Percentiles rank a stretch among this genome's conserved stretches.
Evolutionary conservation across 768 basidiomycete species (phyloP).

Genomic region (Tulasnella sp.): DNA sequence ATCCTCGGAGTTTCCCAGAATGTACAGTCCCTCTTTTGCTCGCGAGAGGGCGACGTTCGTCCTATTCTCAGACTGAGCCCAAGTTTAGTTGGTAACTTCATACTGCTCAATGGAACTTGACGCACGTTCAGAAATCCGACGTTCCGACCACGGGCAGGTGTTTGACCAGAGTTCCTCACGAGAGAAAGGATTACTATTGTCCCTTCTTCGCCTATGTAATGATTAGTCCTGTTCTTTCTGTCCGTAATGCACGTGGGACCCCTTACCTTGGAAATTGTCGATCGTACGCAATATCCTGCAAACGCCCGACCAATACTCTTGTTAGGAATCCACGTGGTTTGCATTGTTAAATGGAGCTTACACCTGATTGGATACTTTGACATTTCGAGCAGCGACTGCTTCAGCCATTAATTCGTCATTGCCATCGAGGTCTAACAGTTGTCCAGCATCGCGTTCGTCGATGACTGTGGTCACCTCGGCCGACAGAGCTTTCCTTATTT

Average conservation of each 20-base stretch:
- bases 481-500: slow-evolving; percentile 33
- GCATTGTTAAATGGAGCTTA: slow-evolving; percentile 23
- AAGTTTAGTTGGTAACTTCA: background rate
- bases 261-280: slow-evolving; percentile 51
- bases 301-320: slow-evolving; percentile 35
- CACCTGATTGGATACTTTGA: slow-evolving; percentile 41
- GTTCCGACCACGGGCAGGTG: slow-evolving; percentile 16
- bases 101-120: background rate
- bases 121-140: slow-evolving; percentile 68
- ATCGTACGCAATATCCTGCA: slow-evolving; percentile 50
- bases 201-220: slow-evolving; percentile 22
- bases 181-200: slow-evolving; percentile 63
- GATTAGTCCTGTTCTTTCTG: background rate
- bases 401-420: slow-evolving; percentile 19
- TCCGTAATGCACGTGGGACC: background rate
- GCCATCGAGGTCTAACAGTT: slow-evolving; percentile 40
- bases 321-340: background rate
- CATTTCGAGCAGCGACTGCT: slow-evolving; percentile 26
- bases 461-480: slow-evolving; percentile 48
- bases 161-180: slow-evolving; percentile 51
- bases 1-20: slow-evolving; percentile 55
- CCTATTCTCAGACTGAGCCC: slow-evolving; percentile 39
- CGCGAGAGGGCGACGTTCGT: slow-evolving; percentile 61
- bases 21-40: slow-evolving; percentile 60
- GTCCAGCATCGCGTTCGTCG: slow-evolving; percentile 55